These are phyloP conservation scores for Schizophyllum commune DNA, from an alignment of 1,284 basidiomycete species.

Conservation along the genomic window DNA sequence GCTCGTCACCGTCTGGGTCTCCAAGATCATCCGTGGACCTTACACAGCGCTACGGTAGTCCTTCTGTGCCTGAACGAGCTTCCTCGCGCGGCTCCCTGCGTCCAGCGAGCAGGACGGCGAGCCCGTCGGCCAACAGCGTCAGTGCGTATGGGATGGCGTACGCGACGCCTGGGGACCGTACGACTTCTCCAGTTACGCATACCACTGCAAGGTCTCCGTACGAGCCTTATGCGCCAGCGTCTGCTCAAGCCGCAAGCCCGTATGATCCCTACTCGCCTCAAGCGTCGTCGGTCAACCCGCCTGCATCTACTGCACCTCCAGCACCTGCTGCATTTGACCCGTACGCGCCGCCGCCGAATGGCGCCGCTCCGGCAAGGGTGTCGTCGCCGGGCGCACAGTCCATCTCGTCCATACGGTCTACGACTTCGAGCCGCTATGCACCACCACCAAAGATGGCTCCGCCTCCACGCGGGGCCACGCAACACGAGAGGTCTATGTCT, in stretches of 20 bases:
- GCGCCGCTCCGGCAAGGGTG: background rate
- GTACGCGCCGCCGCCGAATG: background rate
- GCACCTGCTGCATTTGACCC: conserved; percentile 1
- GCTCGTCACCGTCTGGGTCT: background rate
- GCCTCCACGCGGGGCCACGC: background rate
- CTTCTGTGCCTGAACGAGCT: background rate
- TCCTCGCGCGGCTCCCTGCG: background rate
- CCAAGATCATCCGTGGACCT: background rate
- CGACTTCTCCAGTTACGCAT: conserved; percentile 2
- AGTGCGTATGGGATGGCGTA: background rate
- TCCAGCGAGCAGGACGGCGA: background rate
- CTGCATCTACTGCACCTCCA: conserved; percentile 1
- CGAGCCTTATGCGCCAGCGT: background rate
- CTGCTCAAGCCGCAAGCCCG: background rate
- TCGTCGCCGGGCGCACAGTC: background rate
- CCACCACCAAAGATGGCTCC: background rate
- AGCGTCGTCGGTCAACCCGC: background rate
- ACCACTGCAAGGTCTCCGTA: conserved; percentile 1
- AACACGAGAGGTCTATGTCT: conserved; percentile 34
- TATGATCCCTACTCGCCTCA: background rate
- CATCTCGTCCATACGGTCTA: background rate
- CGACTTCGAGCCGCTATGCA: background rate
- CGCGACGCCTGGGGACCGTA: conserved; percentile 1
- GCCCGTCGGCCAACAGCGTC: background rate
- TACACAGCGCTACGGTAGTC: background rate